Base-by-base conservation (phyloP, 2,329 filamentous ascomycete genomes). In the Fusarium illudens region DNA sequence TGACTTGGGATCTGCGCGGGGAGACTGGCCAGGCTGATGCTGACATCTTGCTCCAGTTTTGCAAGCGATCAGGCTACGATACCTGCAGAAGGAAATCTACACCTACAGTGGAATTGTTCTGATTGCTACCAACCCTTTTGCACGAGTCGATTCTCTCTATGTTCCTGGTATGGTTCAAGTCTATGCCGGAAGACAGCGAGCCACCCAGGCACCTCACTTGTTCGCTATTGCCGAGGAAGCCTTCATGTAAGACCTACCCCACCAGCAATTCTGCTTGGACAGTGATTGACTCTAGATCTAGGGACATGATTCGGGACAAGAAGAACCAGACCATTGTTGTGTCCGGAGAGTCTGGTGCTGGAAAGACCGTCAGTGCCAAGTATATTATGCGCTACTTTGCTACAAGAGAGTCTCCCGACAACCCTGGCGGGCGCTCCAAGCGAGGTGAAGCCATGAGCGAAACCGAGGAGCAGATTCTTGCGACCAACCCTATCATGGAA, bases 371-470 rank as follows among this genome's bases (percentile, higher is more conserved):
- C 79, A 98, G 95, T 81, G 96, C 96, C 74, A 99, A 99, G 84
- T 98, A 99, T 82, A 98, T 99, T 79, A 99, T 99, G 96, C 90
- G 96, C 75, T 99, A 99, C 84, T 99, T 99, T 81, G 96, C 96
- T 67, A 99, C 96, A 42, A 90, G 96, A 87, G 96, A 97, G 81
- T 91, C 94, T 8, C 94, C 96, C 58, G 93, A 96, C 75, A 92
- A 94, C 78, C 91, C 93, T 15, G 90, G 91, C 50, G 90, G 89
- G 68, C 90, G 92, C 74, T 86, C 86, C 57, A 96, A 93, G 80
- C 87, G 87, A 76, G 92, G 93, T 64, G 91, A 92, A 61, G 78
- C 90, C 68, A 98, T 98, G 90, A 98, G 94, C 79, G 93, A 97
- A 84, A 99, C 96, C 1, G 96, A 99, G 82, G 95, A 99, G 83